These are phyloP conservation scores for Chlorociboria aeruginascens DNA, from an alignment of 495 filamentous ascomycete species.

Conservation along the genomic window DNA sequence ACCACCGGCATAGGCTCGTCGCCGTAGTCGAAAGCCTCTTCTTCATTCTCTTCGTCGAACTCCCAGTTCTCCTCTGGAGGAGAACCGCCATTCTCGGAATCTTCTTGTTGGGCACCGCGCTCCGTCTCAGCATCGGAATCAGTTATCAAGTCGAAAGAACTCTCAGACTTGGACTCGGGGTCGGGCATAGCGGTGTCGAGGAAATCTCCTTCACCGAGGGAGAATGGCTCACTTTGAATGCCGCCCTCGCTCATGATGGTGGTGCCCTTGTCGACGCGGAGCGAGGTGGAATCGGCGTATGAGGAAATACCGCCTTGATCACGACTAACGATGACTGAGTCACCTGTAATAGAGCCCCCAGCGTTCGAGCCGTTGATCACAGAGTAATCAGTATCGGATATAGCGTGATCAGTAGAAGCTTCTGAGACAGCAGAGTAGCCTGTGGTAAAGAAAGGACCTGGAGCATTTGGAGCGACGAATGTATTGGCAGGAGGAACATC, in stretches of 20 bases:
- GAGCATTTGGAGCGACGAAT: conserved; percentile 30
- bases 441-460: conserved; percentile 26
- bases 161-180: neutral
- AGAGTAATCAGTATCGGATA: neutral
- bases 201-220: neutral
- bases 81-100: no score
- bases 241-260: neutral
- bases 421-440: neutral
- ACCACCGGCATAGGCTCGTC: neutral
- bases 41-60: neutral
- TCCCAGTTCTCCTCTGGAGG: neutral
- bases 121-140: no score
- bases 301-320: neutral
- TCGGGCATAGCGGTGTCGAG: neutral
- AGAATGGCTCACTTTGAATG: neutral
- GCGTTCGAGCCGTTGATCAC: neutral
- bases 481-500: conserved; percentile 27
- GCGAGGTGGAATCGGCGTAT: neutral
- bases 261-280: neutral
- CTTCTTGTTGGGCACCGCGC: no score
- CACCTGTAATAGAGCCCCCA: neutral
- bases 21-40: neutral
- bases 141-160: no score
- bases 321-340: neutral
- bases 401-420: neutral